Evolutionary conservation across 2,329 filamentous ascomycete species (phyloP).

Genomic region (Colletotrichum gloeosporioides): DNA sequence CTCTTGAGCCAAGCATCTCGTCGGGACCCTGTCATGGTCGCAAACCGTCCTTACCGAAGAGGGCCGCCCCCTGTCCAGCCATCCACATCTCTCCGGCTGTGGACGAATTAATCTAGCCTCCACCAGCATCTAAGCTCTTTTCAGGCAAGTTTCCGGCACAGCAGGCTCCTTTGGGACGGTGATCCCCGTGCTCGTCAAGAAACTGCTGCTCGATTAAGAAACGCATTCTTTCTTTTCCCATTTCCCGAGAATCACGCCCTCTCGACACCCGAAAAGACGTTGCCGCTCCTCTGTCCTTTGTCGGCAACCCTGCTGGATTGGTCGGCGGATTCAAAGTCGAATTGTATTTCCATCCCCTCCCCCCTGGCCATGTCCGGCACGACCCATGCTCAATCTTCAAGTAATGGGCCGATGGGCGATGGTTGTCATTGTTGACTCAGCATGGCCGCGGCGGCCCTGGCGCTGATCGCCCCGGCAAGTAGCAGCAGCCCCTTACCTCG

Average conservation of each 20-base stretch:
- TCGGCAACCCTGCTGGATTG: background rate
- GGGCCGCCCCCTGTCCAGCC: slow-evolving; percentile 18
- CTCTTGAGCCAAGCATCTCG: slow-evolving; percentile 13
- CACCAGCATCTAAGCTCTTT: slow-evolving; percentile 35
- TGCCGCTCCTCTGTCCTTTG: background rate
- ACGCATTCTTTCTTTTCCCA: slow-evolving; percentile 25
- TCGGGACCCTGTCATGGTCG: slow-evolving; percentile 22
- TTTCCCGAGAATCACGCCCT: slow-evolving; percentile 5
- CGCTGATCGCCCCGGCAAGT: slow-evolving; percentile 16
- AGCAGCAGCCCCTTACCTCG: background rate
- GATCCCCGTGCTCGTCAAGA: slow-evolving; percentile 38
- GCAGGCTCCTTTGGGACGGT: slow-evolving; percentile 39
- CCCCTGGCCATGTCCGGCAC: background rate
- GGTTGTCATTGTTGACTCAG: slow-evolving; percentile 20
- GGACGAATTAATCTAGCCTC: slow-evolving; percentile 13
- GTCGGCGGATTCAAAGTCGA: background rate
- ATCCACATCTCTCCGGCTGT: slow-evolving; percentile 9
- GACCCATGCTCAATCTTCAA: background rate
- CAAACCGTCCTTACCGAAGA: slow-evolving; percentile 29
- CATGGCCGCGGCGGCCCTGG: slow-evolving; percentile 5
- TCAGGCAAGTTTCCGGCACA: slow-evolving; percentile 39
- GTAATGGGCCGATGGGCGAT: slow-evolving; percentile 2
- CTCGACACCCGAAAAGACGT: background rate
- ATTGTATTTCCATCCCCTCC: background rate
- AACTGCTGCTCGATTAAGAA: slow-evolving; percentile 41